Percentiles rank a stretch among this genome's conserved stretches.
phyloP scores from a whole-genome alignment of 2,329 filamentous ascomycete genomes.

The Talaromyces albobiverticillius region DNA sequence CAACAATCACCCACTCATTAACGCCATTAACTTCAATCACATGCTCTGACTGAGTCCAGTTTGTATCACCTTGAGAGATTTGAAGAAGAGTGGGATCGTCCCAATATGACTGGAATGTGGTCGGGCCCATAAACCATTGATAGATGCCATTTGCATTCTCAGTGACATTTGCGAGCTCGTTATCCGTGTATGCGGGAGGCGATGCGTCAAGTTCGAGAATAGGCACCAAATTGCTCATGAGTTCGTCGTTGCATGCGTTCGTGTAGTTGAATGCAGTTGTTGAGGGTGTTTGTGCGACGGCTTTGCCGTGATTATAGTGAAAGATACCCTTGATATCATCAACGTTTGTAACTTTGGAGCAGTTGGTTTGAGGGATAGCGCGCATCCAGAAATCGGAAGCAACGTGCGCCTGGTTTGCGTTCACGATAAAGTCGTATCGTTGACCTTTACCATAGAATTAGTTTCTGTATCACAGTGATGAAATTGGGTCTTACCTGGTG shows the following conservation, averaged over 20 bases:
- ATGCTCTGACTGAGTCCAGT: conserved; percentile 9
- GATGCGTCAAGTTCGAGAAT: background rate
- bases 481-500: conserved; percentile 34
- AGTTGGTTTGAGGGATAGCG: conserved; percentile 45
- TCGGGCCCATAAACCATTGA: background rate
- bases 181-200: background rate
- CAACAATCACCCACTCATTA: conserved; percentile 26
- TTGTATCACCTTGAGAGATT: background rate
- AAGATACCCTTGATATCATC: conserved; percentile 52
- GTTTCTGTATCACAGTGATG: conserved; percentile 50
- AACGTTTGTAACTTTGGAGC: conserved; percentile 38
- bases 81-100: conserved; percentile 16
- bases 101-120: conserved; percentile 14
- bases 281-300: conserved; percentile 15
- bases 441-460: conserved; percentile 49
- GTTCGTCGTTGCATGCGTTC: background rate
- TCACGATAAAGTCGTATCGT: conserved; percentile 25
- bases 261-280: conserved; percentile 16
- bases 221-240: background rate
- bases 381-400: conserved; percentile 40
- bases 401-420: conserved; percentile 21
- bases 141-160: background rate
- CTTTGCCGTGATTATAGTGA: conserved; percentile 30
- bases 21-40: conserved; percentile 23
- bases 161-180: background rate